A percentile compares a stretch with the other conserved stretches of the same genome.
Conservation (phyloP, 2,329 filamentous ascomycete species). For the Hymenoscyphus albidus region DNA sequence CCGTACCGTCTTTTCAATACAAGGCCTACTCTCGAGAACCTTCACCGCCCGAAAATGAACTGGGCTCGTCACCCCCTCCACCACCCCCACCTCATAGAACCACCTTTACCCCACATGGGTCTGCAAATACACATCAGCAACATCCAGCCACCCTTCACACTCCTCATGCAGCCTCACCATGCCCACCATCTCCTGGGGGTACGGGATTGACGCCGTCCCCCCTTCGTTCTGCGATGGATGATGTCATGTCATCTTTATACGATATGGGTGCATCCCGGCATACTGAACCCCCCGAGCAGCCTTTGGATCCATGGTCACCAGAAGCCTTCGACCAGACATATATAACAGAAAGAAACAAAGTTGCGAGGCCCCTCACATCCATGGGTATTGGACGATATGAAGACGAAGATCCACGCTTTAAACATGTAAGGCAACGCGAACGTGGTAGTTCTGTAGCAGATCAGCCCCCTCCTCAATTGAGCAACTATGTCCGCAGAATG, state of each 20-base stretch:
- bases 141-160: constrained; percentile 46
- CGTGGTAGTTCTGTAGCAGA: constrained; percentile 41
- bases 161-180: constrained; percentile 58
- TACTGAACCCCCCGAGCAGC: constrained; percentile 52
- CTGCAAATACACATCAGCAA: constrained; percentile 40
- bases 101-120: constrained; percentile 34
- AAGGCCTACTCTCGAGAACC: constrained; percentile 36
- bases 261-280: constrained; percentile 68
- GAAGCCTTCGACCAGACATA: constrained; percentile 67
- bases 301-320: constrained; percentile 80
- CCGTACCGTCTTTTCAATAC: constrained; percentile 30
- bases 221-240: constrained; percentile 91
- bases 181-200: constrained; percentile 62
- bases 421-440: constrained; percentile 21
- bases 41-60: constrained; percentile 37
- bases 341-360: constrained; percentile 32
- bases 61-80: constrained; percentile 53
- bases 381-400: constrained; percentile 58
- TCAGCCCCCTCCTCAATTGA: constrained; percentile 64
- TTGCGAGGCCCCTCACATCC: constrained; percentile 64
- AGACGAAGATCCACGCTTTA: constrained; percentile 38
- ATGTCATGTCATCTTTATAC: constrained; percentile 91
- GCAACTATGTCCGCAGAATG: constrained; percentile 89
- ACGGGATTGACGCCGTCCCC: constrained; percentile 82
- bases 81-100: constrained; percentile 83